phyloP scores from a whole-genome alignment of 352 stramenopile species.

The Pilasporangium apinafurcum region DNA sequence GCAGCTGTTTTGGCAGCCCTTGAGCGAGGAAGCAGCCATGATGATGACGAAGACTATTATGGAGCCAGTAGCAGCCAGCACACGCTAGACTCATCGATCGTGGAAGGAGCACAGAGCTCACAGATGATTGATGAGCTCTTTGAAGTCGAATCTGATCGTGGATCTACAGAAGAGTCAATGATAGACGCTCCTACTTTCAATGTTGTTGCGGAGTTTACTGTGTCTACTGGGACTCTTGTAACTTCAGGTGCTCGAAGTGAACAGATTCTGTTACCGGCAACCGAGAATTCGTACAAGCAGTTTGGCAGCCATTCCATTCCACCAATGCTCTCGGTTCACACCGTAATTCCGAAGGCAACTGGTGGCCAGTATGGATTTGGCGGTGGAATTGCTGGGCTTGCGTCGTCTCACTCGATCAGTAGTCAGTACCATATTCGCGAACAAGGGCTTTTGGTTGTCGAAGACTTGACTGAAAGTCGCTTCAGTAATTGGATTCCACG shows the following conservation, averaged over 20 bases:
- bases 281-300: constrained; percentile 73
- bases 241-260: constrained; percentile 58
- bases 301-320: constrained; percentile 42
- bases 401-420: constrained; percentile 56
- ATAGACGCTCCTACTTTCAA: constrained; percentile 23
- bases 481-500: constrained; percentile 82
- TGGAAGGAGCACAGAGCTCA: constrained; percentile 16
- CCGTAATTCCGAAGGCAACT: constrained; percentile 64
- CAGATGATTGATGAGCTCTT: constrained; percentile 79
- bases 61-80: constrained; percentile 21
- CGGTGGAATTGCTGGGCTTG: constrained; percentile 41
- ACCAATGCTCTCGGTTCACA: constrained; percentile 73
- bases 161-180: constrained; percentile 26
- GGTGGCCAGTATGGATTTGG: constrained; percentile 60
- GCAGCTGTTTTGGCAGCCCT: constrained; percentile 64
- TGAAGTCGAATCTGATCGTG: constrained; percentile 65
- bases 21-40: constrained; percentile 43
- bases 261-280: constrained; percentile 47
- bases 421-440: constrained; percentile 87
- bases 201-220: constrained; percentile 74
- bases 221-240: constrained; percentile 59
- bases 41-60: constrained; percentile 21
- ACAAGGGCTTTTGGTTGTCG: constrained; percentile 69
- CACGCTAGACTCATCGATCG: constrained; percentile 45
- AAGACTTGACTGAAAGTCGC: constrained; percentile 76